Percentiles rank a stretch among this genome's conserved stretches.
These are phyloP conservation scores for Globisporangium camurandrum DNA, from an alignment of 352 stramenopile species.

Conservation along the genomic window DNA sequence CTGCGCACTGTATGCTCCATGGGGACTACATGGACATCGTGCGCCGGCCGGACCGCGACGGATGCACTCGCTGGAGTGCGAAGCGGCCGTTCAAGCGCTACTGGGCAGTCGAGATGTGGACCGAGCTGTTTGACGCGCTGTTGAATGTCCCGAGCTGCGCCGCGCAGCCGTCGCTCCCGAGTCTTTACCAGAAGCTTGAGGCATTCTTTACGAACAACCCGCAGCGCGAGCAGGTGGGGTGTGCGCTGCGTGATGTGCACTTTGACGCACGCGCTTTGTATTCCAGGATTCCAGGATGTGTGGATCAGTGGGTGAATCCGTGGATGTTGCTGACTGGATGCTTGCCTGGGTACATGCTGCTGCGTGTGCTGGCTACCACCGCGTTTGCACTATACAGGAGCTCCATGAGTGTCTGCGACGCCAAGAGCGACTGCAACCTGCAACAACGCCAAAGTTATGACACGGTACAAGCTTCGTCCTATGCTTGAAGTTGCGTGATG, in stretches of 20 bases:
- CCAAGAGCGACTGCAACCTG: conserved; percentile 59
- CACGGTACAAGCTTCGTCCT: too few species aligned
- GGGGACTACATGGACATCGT: conserved; percentile 79
- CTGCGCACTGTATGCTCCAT: conserved; percentile 77
- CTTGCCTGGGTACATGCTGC: neutral
- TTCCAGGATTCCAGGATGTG: neutral
- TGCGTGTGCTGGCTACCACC: neutral
- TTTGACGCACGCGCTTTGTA: too few species aligned
- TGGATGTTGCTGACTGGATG: neutral
- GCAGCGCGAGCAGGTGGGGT: conserved; percentile 36
- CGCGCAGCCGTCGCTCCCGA: conserved; percentile 50
- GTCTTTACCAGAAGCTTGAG: conserved; percentile 40
- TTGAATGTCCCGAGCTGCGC: conserved; percentile 66
- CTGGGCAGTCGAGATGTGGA: conserved; percentile 73
- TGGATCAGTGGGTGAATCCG: neutral
- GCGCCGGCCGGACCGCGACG: conserved; percentile 17
- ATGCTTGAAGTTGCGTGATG: too few species aligned
- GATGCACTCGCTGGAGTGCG: conserved; percentile 30
- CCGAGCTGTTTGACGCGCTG: conserved; percentile 53
- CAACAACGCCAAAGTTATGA: too few species aligned
- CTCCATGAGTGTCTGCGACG: conserved; percentile 36
- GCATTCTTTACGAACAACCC: conserved; percentile 36
- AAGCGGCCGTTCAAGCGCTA: conserved; percentile 68
- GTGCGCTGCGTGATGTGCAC: too few species aligned
- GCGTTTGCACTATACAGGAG: conserved; percentile 25